Evolutionary conservation across 108 stramenopile species (phyloP).

Genomic region (Parietichytrium sp.): DNA sequence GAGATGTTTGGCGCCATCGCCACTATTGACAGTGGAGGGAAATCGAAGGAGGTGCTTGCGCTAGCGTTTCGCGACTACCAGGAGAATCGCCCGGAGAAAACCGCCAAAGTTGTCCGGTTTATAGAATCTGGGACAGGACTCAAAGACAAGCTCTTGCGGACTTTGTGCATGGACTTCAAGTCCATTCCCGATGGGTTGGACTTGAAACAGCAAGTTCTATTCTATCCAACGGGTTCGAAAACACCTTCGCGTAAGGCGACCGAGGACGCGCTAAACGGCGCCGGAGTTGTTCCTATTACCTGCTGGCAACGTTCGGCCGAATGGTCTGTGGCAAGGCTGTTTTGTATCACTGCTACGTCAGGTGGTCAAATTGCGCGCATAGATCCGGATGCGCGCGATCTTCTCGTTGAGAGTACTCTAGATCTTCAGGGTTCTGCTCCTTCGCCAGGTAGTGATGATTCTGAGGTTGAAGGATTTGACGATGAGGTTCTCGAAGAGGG

Average conservation of each 20-base stretch:
- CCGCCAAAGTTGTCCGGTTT: too few species aligned
- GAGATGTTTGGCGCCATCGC: neutral
- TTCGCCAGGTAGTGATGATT: too few species aligned
- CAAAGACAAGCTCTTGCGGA: too few species aligned
- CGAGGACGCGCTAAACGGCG: too few species aligned
- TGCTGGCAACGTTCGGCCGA: neutral
- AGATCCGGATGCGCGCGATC: neutral
- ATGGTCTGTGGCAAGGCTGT: neutral
- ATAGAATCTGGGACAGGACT: too few species aligned
- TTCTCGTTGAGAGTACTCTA: neutral
- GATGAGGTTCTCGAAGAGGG: neutral
- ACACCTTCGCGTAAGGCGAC: neutral
- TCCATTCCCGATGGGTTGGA: too few species aligned
- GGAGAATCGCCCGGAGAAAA: too few species aligned
- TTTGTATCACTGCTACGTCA: neutral
- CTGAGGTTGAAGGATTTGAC: neutral
- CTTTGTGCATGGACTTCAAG: too few species aligned
- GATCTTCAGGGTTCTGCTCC: too few species aligned
- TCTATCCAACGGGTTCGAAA: too few species aligned
- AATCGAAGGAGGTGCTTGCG: neutral
- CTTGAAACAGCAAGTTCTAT: too few species aligned
- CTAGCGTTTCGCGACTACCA: neutral
- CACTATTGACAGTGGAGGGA: neutral
- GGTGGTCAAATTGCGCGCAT: neutral
- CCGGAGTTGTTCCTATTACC: neutral